Base-by-base conservation (phyloP, 495 filamentous ascomycete species). In the Aeminium ludgeri region DNA sequence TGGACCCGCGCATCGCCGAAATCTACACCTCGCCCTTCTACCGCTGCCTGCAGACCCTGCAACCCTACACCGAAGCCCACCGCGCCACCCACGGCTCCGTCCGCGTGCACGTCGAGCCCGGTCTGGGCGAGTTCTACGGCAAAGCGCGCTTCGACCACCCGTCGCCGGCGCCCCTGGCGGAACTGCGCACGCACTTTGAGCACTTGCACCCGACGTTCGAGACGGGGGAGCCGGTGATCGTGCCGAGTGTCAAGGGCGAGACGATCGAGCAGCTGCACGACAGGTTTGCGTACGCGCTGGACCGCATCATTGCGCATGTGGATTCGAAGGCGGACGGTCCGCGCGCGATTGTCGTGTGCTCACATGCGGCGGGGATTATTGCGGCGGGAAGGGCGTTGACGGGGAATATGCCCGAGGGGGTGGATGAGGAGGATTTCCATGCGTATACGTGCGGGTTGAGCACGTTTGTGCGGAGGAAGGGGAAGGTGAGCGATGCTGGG, bases 101-200 rank as follows among this genome's bases (percentile, higher is more conserved):
- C 4, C 59, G 64, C 35, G 73, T 87, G 23, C 68, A 73, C 23
- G 68, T 75, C 34, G 84, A 93, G 54, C 76, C 73, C 48, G 83
- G 84, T 7, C 40, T 92, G 34, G 82, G 80, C 35, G 89, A 97
- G 70, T 97, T 86, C 82, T 96, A 82, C 59, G 89, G 89, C 23
- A 51, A 60, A 2, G 80, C 81, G 7, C 60, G 65, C 49, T 96
- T 94, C 62, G 63, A 80, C 38, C 89, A 97, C 54, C 89, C 89
- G 0, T 66, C 72, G 0, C 83, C 87, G 0, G 80, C 83, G 12
- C 45, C 67, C 8, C 60, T 71, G 8, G 44, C 61, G 19, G 59
- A 64, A 15, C 68, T 97, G 30, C 59, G 65, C 19, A 52, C 50
- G 8, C 67, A 82, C 45, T 94, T 92, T 59, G 74, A 72, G 7